Evolutionary conservation across 768 basidiomycete genomes (phyloP).

Genomic region (Phlebiopsis gigantea): DNA sequence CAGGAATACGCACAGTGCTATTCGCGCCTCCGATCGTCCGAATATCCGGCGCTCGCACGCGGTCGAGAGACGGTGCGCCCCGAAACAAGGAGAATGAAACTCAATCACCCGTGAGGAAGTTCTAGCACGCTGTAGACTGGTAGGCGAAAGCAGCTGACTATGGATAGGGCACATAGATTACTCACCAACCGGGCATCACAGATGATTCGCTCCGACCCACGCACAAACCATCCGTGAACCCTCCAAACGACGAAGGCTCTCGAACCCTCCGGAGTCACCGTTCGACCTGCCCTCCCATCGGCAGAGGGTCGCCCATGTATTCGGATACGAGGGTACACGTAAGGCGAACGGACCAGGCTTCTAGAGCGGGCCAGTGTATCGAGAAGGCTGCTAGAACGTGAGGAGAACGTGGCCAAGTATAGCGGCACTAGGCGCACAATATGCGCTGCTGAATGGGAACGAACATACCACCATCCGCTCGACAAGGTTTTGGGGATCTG

Average conservation of each 20-base stretch:
- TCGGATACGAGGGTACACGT: neutral
- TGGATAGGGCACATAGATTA: neutral
- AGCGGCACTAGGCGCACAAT: neutral
- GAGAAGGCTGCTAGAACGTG: neutral
- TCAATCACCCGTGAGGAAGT: neutral
- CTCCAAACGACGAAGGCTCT: neutral
- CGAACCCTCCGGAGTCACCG: neutral
- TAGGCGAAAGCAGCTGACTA: neutral
- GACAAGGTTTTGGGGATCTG: neutral
- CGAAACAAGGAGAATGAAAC: neutral
- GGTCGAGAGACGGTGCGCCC: slow-evolving; percentile 1
- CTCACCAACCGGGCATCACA: neutral
- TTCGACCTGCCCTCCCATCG: neutral
- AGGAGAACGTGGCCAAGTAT: neutral
- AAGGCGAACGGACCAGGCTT: neutral
- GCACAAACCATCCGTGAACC: neutral
- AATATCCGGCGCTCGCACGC: neutral
- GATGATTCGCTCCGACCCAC: neutral
- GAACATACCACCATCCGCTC: neutral
- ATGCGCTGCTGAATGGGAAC: slow-evolving; percentile 1
- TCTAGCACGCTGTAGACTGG: neutral
- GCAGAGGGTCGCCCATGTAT: neutral
- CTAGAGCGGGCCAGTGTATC: slow-evolving; percentile 5
- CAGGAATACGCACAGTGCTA: neutral
- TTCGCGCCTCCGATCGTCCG: neutral